Conservation (phyloP, 2,329 filamentous ascomycete genomes). For the Cercospora nicotianae region DNA sequence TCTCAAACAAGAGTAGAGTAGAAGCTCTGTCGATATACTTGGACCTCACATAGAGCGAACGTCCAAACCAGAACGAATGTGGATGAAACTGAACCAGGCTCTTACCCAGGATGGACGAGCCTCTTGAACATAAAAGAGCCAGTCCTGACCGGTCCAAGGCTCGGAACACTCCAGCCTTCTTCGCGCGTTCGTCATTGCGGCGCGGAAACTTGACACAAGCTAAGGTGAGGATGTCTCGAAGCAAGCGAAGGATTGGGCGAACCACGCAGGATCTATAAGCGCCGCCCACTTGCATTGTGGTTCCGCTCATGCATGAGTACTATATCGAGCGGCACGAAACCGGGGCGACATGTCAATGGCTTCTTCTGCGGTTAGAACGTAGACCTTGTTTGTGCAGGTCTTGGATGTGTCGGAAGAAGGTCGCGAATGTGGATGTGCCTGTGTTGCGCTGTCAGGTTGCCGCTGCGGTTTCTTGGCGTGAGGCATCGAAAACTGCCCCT, state of each 20-base stretch:
- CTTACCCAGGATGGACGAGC: not conserved
- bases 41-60: not conserved
- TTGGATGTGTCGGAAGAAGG: not conserved
- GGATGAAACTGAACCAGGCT: not conserved
- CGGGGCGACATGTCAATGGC: not conserved
- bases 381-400: not conserved
- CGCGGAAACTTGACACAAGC: conserved; percentile 12
- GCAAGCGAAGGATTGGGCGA: conserved; percentile 11
- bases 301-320: not conserved
- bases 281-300: not conserved
- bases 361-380: not conserved
- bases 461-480: not conserved
- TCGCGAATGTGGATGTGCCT: not conserved
- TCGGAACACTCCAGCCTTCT: not conserved
- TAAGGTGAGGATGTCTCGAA: not conserved
- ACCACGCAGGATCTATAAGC: conserved; percentile 3
- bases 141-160: conserved; percentile 2
- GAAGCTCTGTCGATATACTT: not conserved
- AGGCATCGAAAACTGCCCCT: not conserved
- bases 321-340: conserved; percentile 2
- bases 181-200: conserved; percentile 12
- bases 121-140: conserved; percentile 12
- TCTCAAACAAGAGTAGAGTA: not conserved
- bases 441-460: not conserved
- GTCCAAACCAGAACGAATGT: conserved; percentile 1